phyloP scores from a whole-genome alignment of 805 yeast species.

The Yamadazyma nakazawae region DNA sequence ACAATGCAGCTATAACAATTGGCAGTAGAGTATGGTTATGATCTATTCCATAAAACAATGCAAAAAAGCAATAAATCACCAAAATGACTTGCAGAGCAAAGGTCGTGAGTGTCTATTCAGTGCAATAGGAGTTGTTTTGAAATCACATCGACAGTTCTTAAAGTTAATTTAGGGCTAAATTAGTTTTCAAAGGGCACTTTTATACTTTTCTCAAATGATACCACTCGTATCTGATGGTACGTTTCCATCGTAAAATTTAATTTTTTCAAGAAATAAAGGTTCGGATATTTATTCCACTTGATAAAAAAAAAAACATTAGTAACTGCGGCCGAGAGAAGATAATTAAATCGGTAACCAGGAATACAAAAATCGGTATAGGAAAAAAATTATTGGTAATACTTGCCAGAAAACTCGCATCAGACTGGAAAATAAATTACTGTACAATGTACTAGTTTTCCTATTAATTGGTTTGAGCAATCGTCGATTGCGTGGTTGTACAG shows the following conservation, averaged over 20 bases:
- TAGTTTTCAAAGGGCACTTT: too few species aligned
- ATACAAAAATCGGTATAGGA: too few species aligned
- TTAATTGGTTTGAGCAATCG: background rate
- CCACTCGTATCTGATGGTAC: too few species aligned
- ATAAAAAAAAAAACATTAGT: too few species aligned
- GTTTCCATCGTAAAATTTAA: too few species aligned
- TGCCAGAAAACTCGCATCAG: background rate
- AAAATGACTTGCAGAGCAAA: background rate
- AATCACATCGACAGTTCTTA: background rate
- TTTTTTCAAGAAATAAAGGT: too few species aligned
- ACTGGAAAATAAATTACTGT: background rate
- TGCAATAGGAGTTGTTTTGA: background rate
- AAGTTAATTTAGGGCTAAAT: too few species aligned
- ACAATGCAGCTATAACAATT: slow-evolving; percentile 3
- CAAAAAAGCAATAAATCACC: background rate
- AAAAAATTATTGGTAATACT: background rate
- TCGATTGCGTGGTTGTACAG: background rate
- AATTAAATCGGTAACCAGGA: too few species aligned
- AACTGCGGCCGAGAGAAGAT: too few species aligned
- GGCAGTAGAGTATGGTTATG: background rate
- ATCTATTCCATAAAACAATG: background rate
- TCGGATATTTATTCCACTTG: too few species aligned
- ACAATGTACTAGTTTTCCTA: background rate
- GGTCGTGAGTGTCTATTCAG: too few species aligned
- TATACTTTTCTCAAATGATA: too few species aligned